Base-by-base conservation (phyloP, 2,329 filamentous ascomycete species). In the Amylocarpus encephaloides region DNA sequence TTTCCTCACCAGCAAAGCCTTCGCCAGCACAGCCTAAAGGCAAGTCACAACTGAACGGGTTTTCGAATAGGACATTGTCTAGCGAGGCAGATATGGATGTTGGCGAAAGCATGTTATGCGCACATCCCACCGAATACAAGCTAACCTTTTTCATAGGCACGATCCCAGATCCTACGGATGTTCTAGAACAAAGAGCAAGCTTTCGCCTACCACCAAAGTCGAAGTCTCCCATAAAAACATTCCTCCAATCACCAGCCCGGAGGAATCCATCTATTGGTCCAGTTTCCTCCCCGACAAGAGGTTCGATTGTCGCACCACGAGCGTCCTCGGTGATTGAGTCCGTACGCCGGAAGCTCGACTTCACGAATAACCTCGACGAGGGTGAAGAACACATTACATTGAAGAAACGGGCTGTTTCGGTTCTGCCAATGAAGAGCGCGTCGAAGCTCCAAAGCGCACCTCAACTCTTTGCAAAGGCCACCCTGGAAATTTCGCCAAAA, bases 1-100 rank as follows among this genome's bases (percentile, higher is more conserved):
- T 95, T 68, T 96, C 91, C 7, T 95, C 91, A 16, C 90, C 91
- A 12, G 79, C 81, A 57, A 86, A 83, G 62, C 71, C 91, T 7
- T 95, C 91, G 16, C 90, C 91, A 12, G 79, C 81, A 58, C 86
- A 83, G 62, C 71, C 60, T 3, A 56, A 50, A n/a, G 52, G 45
- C 26, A 48, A 45, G 26, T 38, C 41, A n/a, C 32, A 50, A 50
- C 43, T 54, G 53, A 48, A 48, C 29, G 39, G 39, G 5, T 48
- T 34, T 43, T 61, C 60, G 40, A 70, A 72, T 54, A 66, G 71
- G 32, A 76, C 73, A 12, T 68, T 75, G 36, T 71, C 71, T 19
- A 73, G 73, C 15, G 80, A 78, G 29, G 76, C 77, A 61, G 74
- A 75, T 51, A 83, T 85, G 81, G 80, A 83, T 19, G 70, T 83